Evolutionary conservation across 116 monocot species (phyloP).

Genomic region (Iris pallida): DNA sequence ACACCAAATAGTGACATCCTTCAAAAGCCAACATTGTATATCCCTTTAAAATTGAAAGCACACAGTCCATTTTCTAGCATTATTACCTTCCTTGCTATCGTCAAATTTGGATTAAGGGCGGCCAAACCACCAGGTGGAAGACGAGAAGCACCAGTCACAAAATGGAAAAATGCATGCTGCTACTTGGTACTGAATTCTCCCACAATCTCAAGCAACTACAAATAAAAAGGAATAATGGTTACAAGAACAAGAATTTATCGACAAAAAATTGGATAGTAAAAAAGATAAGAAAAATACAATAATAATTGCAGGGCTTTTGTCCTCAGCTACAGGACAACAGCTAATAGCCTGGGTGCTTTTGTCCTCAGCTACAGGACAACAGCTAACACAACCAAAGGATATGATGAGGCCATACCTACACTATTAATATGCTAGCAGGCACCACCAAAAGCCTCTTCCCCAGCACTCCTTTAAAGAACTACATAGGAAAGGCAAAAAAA

Average conservation of each 20-base stretch:
- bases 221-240: conserved; percentile 1
- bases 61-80: neutral
- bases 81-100: conserved; percentile 85
- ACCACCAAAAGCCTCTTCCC: no score
- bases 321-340: no score
- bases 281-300: conserved; percentile 37
- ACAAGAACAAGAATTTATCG: neutral
- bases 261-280: neutral
- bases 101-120: conserved; percentile 72
- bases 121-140: conserved; percentile 89
- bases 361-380: no score
- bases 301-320: conserved; percentile 73
- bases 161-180: conserved; percentile 83
- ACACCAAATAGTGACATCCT: no score
- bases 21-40: no score
- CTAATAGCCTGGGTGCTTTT: no score
- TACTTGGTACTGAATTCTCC: conserved; percentile 68
- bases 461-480: no score
- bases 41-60: no score
- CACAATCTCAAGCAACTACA: conserved; percentile 83
- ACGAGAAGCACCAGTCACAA: conserved; percentile 88
- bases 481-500: no score
- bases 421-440: no score
- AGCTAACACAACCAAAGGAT: no score
- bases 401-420: no score